Base-by-base conservation (phyloP, 2,329 filamentous ascomycete species). In the Saccharata proteae region DNA sequence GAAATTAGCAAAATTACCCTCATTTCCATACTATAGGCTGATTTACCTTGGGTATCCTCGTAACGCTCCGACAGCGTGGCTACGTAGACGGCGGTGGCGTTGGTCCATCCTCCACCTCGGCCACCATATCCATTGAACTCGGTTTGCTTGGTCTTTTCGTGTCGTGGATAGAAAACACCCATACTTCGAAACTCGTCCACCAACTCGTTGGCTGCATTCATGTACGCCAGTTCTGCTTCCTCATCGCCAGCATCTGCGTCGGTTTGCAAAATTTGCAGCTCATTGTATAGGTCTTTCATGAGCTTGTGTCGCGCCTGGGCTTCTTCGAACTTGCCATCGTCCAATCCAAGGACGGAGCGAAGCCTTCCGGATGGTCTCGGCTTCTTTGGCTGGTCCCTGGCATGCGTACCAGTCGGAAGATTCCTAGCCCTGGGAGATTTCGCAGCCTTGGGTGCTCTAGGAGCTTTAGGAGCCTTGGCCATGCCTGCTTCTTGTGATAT, bases 111-210 rank as follows among this genome's bases (percentile, higher is more conserved):
- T 30, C 43, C 45, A 6, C 49, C 39, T 9, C 49, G 48, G 21
- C 52, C 41, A 32, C 55, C 53, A 32, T 61, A 51, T 13, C 49
- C 48, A 16, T 31, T 42, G 29, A 57, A 53, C 15, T 34, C 19
- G 45, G 62, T 54, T 44, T 62, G 52, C 43, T 65, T 59, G 40
- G n/a, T n/a, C n/a, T n/a, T n/a, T n/a, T 69, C 58, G 43, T 64
- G 40, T 30, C 49, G 41, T 1, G 69, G 67, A 46, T 71, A 78
- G 48, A 78, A 74, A 3, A 65, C 56, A 29, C 68, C 64, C 38
- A 74, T 74, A 7, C 64, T 64, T 6, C 67, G 61, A 43, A 77
- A 79, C 35, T 74, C 71, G 32, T 70, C 64, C 24, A 75, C 56
- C 35, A 78, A 57, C 35, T 64, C 62, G 38, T 67, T 61, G 0